phyloP scores from a whole-genome alignment of 768 basidiomycete species.

The Leccinum longicurvipes region DNA sequence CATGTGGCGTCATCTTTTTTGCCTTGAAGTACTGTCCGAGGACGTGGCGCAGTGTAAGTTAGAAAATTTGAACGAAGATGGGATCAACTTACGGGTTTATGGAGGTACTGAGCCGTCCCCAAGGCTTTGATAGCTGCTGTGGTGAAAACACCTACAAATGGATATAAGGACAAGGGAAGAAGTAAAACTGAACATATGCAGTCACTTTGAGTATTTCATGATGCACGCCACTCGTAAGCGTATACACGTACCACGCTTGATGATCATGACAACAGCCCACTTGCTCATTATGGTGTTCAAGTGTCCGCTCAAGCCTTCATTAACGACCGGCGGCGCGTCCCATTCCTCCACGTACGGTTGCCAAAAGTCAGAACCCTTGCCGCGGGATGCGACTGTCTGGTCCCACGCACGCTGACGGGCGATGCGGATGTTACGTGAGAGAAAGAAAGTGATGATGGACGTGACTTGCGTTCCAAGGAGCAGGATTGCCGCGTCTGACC shows the following conservation, averaged over 20 bases:
- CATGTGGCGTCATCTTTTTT: slow-evolving; percentile 74
- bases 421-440: slow-evolving; percentile 77
- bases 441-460: slow-evolving; percentile 74
- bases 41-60: not conserved
- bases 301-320: slow-evolving; percentile 26
- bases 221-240: no score
- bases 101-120: slow-evolving; percentile 64
- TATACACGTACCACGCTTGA: slow-evolving; percentile 24
- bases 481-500: slow-evolving; percentile 67
- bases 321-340: slow-evolving; percentile 52
- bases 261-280: slow-evolving; percentile 13
- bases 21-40: slow-evolving; percentile 68
- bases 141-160: slow-evolving; percentile 60
- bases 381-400: slow-evolving; percentile 79
- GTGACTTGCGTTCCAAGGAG: slow-evolving; percentile 75
- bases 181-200: slow-evolving; percentile 44
- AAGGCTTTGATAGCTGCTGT: slow-evolving; percentile 65
- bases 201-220: not conserved
- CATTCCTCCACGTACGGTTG: slow-evolving; percentile 79
- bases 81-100: slow-evolving; percentile 52
- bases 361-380: slow-evolving; percentile 85
- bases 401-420: slow-evolving; percentile 76
- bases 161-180: slow-evolving; percentile 63
- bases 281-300: slow-evolving; percentile 8
- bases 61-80: not conserved